Conservation (phyloP, 2,329 filamentous ascomycete species). For the Ophiostoma tasmaniense region DNA sequence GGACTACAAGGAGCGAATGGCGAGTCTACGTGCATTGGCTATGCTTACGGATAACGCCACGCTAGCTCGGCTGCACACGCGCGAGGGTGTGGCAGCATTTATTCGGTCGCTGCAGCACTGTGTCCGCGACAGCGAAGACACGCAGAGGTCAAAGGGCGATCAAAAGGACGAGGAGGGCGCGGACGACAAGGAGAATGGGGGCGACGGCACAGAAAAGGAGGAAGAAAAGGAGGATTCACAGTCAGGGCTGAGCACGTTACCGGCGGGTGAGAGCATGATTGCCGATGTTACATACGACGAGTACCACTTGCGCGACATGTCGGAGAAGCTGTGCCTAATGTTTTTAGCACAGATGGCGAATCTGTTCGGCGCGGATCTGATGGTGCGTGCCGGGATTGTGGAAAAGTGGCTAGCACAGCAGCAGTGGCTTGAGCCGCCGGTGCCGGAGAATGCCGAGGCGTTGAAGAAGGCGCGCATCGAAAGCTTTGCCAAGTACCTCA, state of each 20-base stretch:
- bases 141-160: not conserved
- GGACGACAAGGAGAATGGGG: not conserved
- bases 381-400: constrained; percentile 57
- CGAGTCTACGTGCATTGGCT: constrained; percentile 47
- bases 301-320: constrained; percentile 52
- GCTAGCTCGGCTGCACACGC: constrained; percentile 41
- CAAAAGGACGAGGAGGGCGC: not conserved
- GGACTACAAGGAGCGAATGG: constrained; percentile 52
- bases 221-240: no score
- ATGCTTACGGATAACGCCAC: constrained; percentile 44
- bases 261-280: constrained; percentile 37
- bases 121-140: constrained; percentile 33
- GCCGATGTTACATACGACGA: constrained; percentile 53
- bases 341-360: constrained; percentile 51
- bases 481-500: constrained; percentile 47
- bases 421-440: constrained; percentile 39
- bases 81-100: constrained; percentile 46
- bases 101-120: constrained; percentile 53
- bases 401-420: constrained; percentile 68
- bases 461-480: constrained; percentile 27
- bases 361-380: constrained; percentile 46
- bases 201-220: not conserved
- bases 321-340: constrained; percentile 52
- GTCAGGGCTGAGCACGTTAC: not conserved
- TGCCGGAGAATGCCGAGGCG: constrained; percentile 29